These are phyloP conservation scores for Fusarium mangiferae DNA, from an alignment of 2,329 filamentous ascomycete species.

Conservation along the genomic window DNA sequence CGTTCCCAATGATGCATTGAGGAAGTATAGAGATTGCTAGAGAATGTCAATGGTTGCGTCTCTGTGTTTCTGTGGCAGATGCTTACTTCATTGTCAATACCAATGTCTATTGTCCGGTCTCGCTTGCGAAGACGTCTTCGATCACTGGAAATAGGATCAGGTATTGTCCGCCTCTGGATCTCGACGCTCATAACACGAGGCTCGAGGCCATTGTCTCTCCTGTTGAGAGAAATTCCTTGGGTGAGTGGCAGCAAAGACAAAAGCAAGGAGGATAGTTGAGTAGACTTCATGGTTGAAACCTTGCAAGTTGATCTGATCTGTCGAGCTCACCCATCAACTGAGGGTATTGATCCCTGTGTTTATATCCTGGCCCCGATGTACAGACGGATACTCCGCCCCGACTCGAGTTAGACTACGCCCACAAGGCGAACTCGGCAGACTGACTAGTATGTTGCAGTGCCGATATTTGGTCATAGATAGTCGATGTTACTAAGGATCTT, in stretches of 20 bases:
- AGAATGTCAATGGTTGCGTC: neutral
- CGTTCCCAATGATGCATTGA: constrained; percentile 71
- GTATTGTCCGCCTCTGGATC: constrained; percentile 51
- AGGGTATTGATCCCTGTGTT: constrained; percentile 2
- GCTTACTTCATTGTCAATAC: constrained; percentile 66
- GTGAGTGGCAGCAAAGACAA: constrained; percentile 43
- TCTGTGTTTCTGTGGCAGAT: too few species aligned
- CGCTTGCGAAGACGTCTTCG: constrained; percentile 54
- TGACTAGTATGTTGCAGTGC: neutral
- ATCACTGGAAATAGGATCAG: constrained; percentile 57
- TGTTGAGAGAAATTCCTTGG: constrained; percentile 44
- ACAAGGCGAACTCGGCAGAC: neutral
- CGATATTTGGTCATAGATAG: constrained; percentile 14
- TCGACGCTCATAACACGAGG: constrained; percentile 59
- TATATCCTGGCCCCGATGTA: neutral
- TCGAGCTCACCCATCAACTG: neutral
- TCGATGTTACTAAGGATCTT: constrained; percentile 1
- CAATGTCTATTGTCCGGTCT: constrained; percentile 55
- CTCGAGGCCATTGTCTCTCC: constrained; percentile 43
- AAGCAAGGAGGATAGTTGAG: constrained; percentile 39
- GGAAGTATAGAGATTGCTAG: constrained; percentile 71
- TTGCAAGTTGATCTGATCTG: neutral
- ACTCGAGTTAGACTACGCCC: neutral
- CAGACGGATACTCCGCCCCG: neutral
- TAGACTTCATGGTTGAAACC: constrained; percentile 50